Base-by-base conservation (phyloP, 2,329 filamentous ascomycete genomes). In the Sclerotinia spermophila region DNA sequence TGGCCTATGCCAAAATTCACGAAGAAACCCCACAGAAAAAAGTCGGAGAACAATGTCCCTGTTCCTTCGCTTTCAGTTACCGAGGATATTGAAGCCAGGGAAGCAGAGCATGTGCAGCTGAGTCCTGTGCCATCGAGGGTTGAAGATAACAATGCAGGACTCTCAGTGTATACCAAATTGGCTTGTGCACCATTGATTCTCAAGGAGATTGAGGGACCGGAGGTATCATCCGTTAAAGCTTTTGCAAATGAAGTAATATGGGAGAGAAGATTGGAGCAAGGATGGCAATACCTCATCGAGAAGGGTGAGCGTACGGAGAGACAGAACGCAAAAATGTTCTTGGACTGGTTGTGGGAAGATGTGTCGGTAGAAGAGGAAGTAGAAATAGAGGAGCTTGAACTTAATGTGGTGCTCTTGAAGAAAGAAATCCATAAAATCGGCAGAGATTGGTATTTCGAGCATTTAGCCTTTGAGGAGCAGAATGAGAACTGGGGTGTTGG, bases 261-360 rank as follows among this genome's bases (percentile, higher is more conserved):
- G 1, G 71, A 74, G 8, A 71, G 59, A 51, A 71, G 76, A 30
- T 45, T 77, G 15, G 55, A 74, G 68, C 76, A 77, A 38, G 66
- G 40, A 45, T 68, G 66, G 66, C 51, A 68, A n/a, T 68, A 48
- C 11, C 66, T 68, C 2, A 8, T 10, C 3, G 66, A 68, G 53
- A 60, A 60, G 53, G 21, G 30, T 48, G 53, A 17, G 15, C 10
- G 40, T 38, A 11, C 53, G n/a, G 8, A 68, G 27, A 24, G 51
- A 68, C 19, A 35, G 1, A 30, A 67, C 10, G n/a, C 24, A 2
- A 33, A 21, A 21, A 27, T 11, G 35, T 66, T 66, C n/a, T 17
- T 55, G 3, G 21, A 66, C 5, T 66, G 62, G 62, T 15, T 66
- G 7, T 66, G 48, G 24, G 45, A 66, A 21, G 62, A 66, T 30